These are phyloP conservation scores for Rhodamnia argentea DNA, from an alignment of 345 rosid species.

Conservation along the genomic window DNA sequence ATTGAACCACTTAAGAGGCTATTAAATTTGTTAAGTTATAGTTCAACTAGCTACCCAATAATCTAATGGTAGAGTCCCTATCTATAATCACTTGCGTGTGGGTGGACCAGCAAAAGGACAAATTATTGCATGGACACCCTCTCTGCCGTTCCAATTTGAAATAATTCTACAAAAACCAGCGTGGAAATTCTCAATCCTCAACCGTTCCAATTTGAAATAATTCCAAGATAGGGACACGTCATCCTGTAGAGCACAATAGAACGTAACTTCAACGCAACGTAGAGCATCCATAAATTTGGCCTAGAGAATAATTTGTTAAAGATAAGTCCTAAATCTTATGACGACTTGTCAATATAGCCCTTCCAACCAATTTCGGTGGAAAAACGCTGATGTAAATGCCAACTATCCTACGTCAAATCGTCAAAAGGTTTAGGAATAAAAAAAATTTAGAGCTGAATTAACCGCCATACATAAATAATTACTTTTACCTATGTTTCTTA, in stretches of 20 bases:
- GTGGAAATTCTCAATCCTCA: too few species aligned
- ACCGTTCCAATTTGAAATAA: not conserved
- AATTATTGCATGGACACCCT: not conserved
- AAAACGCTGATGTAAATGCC: too few species aligned
- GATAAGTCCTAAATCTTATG: too few species aligned
- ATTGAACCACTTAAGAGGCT: not conserved
- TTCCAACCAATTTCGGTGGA: accelerated
- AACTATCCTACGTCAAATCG: too few species aligned
- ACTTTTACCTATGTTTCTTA: too few species aligned
- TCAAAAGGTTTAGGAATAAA: too few species aligned
- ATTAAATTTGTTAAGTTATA: not conserved
- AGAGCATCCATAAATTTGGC: not conserved
- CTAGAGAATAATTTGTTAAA: not conserved
- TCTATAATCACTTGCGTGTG: not conserved
- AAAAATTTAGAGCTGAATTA: too few species aligned
- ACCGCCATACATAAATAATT: too few species aligned
- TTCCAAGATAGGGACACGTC: not conserved
- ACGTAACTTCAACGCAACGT: not conserved
- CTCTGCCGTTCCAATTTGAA: not conserved
- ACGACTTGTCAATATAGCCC: too few species aligned
- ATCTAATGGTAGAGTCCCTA: not conserved
- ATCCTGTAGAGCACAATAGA: not conserved
- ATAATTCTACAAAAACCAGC: too few species aligned
- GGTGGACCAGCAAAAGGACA: not conserved
- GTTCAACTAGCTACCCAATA: not conserved